Base-by-base conservation (phyloP, 257 asterid species). In the Orobanche coerulescens region DNA sequence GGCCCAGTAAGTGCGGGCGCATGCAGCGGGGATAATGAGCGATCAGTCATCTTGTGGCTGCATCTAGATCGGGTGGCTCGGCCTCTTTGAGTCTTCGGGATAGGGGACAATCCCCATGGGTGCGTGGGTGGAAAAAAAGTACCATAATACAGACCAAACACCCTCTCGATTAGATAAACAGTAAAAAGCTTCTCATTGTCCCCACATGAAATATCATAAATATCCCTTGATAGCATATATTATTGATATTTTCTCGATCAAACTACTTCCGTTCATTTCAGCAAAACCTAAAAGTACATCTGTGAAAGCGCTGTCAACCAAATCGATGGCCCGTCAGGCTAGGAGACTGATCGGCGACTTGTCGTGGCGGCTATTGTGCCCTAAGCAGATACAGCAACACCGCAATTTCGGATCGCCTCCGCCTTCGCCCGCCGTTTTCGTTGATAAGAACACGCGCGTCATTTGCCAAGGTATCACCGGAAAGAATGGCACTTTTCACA, bases 381-480 rank as follows among this genome's bases (percentile, higher is more conserved):
- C 75, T 43, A 71, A 69, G 65, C 81, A 69, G 72, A 73, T 62
- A 37, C 84, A 80, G 52, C 95, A 87, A 53, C 72, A 60, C 61
- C 95, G 95, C 58, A 79, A 78, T 75, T 84, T 82, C 60, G 94
- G 86, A 73, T 82, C 94, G 13, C 84, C 90, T 44, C 90, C 94
- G 6, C 90, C 90, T 12, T 76, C 95, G 12, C 92, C 95, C 0
- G 92, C 88, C 33, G 92, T 88, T 14, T 91, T 91, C 65, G 95
- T 92, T 13, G 96, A 92, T 74, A 88, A 91, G 75, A 88, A 91
- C 80, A 91, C 98, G 34, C 85, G 96, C 67, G 90, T 88, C 71
- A 85, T 91, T 51, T 88, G 95, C 68, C 98, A 91, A 64, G 96
- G 98, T 1, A 88, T 91, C 79, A 88, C 95, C 42, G 98, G 98